Evolutionary conservation across 768 basidiomycete species (phyloP).

Genomic region (Favolaschia claudopus): DNA sequence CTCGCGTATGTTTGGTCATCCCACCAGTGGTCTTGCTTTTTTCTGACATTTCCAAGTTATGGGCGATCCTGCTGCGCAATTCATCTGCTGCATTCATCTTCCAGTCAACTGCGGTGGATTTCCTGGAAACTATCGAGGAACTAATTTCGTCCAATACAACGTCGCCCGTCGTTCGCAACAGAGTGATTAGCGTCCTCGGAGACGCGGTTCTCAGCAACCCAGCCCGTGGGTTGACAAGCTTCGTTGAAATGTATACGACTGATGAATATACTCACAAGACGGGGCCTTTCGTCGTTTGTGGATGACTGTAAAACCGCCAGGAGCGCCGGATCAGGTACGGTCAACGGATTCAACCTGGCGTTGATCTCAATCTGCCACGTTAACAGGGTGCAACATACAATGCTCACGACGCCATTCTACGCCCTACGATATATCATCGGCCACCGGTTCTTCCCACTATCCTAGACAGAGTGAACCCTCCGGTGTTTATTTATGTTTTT

Average conservation of each 20-base stretch:
- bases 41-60: slow-evolving; percentile 2
- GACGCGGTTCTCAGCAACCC: slow-evolving; percentile 24
- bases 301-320: slow-evolving; percentile 11
- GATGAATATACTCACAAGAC: not conserved
- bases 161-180: slow-evolving; percentile 18
- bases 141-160: slow-evolving; percentile 5
- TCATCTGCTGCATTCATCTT: slow-evolving; percentile 22
- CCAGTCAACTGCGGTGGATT: slow-evolving; percentile 22
- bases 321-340: slow-evolving; percentile 9
- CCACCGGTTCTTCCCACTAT: not conserved
- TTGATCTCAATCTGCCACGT: not conserved
- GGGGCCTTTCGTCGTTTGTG: slow-evolving; percentile 11
- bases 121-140: slow-evolving; percentile 14
- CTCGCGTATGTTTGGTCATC: slow-evolving; percentile 6
- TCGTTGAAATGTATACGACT: not conserved
- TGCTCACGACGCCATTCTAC: slow-evolving; percentile 20
- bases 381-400: slow-evolving; percentile 18
- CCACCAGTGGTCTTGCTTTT: not conserved
- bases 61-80: slow-evolving; percentile 26
- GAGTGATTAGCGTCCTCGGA: slow-evolving; percentile 22
- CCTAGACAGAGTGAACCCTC: slow-evolving; percentile 14
- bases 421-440: not conserved
- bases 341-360: not conserved
- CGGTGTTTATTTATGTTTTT: not conserved
- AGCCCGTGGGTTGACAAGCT: not conserved